phyloP scores from a whole-genome alignment of 2,329 filamentous ascomycete genomes.

The Fusarium sp. region DNA sequence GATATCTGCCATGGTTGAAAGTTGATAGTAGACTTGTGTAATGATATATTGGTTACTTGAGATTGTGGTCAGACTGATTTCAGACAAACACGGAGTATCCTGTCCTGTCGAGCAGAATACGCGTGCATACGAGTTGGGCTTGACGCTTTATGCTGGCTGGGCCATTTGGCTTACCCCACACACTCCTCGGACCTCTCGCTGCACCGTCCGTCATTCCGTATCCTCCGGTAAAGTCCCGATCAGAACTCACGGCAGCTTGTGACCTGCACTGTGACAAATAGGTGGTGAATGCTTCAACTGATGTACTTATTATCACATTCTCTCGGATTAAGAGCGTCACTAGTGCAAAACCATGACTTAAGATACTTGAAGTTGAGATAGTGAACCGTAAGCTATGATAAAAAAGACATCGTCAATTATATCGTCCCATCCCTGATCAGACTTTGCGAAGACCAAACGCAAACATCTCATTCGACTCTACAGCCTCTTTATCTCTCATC shows the following conservation, averaged over 20 bases:
- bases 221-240: not conserved
- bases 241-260: not conserved
- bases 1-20: not conserved
- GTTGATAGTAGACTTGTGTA: not conserved
- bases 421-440: not conserved
- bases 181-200: not conserved
- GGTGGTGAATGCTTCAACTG: not conserved
- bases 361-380: not conserved
- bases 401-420: not conserved
- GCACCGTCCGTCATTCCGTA: not conserved
- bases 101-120: not conserved
- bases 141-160: not conserved
- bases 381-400: not conserved
- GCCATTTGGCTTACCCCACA: not conserved
- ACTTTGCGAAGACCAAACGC: not conserved
- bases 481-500: constrained; percentile 41
- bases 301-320: not conserved
- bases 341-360: not conserved
- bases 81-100: not conserved
- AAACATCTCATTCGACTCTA: constrained; percentile 46
- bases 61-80: not conserved
- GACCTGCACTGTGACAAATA: not conserved
- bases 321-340: not conserved
- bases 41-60: not conserved
- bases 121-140: not conserved